Evolutionary conservation across 306 rosid genomes (phyloP), one percentile per base, ranked within the genome.

Genomic region (Oxytropis ochrocephala): DNA sequence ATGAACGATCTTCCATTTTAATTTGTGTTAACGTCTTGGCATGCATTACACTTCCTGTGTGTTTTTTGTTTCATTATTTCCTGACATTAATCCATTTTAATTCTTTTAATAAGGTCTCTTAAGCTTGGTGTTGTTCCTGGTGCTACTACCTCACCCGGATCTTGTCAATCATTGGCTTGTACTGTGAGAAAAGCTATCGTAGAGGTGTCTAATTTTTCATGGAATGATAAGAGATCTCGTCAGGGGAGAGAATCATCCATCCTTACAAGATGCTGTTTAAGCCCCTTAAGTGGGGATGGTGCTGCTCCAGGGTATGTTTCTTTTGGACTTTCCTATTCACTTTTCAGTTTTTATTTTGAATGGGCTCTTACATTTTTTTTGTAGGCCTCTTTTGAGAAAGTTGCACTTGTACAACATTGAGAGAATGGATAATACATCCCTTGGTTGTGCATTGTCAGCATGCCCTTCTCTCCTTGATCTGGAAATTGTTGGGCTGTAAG

Each of bases 401-500:
- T 74, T 91, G 81, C 99, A 94, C 83, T 87, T 94, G 78, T 88
- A 89, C 81, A 94, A 91, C 66, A 84, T 94, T 76, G 99, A 89
- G 78, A 82, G 95, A 77, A 94, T 94, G 97, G 96, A 94, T 70
- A 87, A 63, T 75, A 4, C 86, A 39, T 94, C 99, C 49, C 99
- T 94, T 63, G 78, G 82, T 78, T 86, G 47, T 38, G 95, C 96
- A 70, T 64, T 94, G 68, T 83, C 83, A 2, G 92, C 91, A 19
- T 94, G 99, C 75, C 96, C 91, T 30, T 83, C 89, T 77, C 97
- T 94, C 57, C 89, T 89, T 75, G 99, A 94, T 83, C 81, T 91
- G 80, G 97, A 94, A 89, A 87, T 94, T 48, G 92, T 94, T 72
- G 96, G 97, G 86, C 94, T 94, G 99, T 94, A 91, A 83, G 98